These are phyloP conservation scores for Zalaria obscura DNA, from an alignment of 2,329 filamentous ascomycete genomes.

Conservation along the genomic window DNA sequence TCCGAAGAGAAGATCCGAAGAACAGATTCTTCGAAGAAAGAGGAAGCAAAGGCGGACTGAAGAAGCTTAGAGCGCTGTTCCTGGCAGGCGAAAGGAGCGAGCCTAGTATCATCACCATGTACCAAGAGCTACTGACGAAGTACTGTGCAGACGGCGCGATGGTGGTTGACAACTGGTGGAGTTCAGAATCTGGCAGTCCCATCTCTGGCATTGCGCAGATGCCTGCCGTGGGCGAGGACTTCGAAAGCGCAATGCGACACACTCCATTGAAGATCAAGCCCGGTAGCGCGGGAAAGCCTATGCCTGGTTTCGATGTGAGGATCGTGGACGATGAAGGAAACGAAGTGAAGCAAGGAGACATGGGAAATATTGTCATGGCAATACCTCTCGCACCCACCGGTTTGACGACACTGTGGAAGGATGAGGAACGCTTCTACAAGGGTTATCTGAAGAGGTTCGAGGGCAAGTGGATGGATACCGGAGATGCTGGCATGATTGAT, in stretches of 20 bases:
- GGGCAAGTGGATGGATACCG: constrained; percentile 79
- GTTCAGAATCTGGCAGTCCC: constrained; percentile 54
- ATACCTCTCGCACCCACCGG: constrained; percentile 74
- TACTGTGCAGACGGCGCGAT: constrained; percentile 50
- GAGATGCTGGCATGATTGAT: constrained; percentile 80
- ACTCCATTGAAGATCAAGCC: constrained; percentile 54
- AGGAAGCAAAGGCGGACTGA: constrained; percentile 57
- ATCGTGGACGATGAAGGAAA: constrained; percentile 69
- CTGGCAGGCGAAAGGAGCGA: constrained; percentile 83
- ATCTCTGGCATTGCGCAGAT: constrained; percentile 52
- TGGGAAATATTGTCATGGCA: constrained; percentile 84
- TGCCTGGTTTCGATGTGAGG: constrained; percentile 81
- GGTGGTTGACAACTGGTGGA: constrained; percentile 64
- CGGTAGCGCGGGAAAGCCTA: constrained; percentile 77
- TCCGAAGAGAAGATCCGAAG: constrained; percentile 71
- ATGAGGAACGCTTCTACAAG: constrained; percentile 73
- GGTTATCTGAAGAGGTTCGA: constrained; percentile 72
- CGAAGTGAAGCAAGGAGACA: constrained; percentile 55
- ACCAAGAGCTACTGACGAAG: constrained; percentile 55
- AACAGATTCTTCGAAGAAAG: constrained; percentile 49
- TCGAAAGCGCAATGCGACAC: constrained; percentile 25
- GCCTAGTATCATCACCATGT: constrained; percentile 69
- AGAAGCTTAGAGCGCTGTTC: constrained; percentile 59
- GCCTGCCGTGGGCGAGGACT: constrained; percentile 44
- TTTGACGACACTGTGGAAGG: constrained; percentile 73